These are phyloP conservation scores for Haplosporangium sp. DNA, from an alignment of 371 early-diverging fungal genomes.

Conservation along the genomic window DNA sequence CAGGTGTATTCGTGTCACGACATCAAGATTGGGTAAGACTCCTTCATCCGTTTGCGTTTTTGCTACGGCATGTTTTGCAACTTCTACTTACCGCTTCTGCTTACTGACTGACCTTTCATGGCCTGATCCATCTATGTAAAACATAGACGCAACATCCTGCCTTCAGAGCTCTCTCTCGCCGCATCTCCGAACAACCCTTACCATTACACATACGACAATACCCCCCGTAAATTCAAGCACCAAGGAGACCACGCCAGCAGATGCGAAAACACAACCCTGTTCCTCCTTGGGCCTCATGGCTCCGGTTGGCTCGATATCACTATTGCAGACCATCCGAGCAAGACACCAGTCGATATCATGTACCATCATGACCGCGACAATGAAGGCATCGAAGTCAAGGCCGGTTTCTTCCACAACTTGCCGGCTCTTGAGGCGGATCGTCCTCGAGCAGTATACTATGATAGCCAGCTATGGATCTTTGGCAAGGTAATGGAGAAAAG, in stretches of 20 bases:
- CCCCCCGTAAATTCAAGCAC: constrained; percentile 32
- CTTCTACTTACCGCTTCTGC: background rate
- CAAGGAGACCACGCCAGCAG: constrained; percentile 38
- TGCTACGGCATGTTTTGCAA: too few species aligned
- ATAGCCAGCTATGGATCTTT: constrained; percentile 38
- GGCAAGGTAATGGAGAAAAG: constrained; percentile 39
- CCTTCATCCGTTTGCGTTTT: too few species aligned
- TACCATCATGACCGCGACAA: constrained; percentile 1
- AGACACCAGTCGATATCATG: constrained; percentile 29
- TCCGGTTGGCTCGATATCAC: constrained; percentile 46
- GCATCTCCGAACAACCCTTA: constrained; percentile 35
- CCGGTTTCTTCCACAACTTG: constrained; percentile 30
- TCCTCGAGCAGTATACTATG: constrained; percentile 30
- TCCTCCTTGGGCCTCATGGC: constrained; percentile 37
- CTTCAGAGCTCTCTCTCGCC: constrained; percentile 24
- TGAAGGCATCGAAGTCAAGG: constrained; percentile 6
- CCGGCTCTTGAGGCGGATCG: constrained; percentile 10
- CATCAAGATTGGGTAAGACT: constrained; percentile 43
- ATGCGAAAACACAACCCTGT: constrained; percentile 41
- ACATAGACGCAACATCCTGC: constrained; percentile 26
- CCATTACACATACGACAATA: constrained; percentile 40
- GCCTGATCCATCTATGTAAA: too few species aligned
- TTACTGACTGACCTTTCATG: background rate
- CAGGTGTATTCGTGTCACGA: constrained; percentile 43
- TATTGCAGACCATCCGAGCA: constrained; percentile 36